Evolutionary conservation across 768 basidiomycete species (phyloP).

Genomic region (Lenzites betulinus): DNA sequence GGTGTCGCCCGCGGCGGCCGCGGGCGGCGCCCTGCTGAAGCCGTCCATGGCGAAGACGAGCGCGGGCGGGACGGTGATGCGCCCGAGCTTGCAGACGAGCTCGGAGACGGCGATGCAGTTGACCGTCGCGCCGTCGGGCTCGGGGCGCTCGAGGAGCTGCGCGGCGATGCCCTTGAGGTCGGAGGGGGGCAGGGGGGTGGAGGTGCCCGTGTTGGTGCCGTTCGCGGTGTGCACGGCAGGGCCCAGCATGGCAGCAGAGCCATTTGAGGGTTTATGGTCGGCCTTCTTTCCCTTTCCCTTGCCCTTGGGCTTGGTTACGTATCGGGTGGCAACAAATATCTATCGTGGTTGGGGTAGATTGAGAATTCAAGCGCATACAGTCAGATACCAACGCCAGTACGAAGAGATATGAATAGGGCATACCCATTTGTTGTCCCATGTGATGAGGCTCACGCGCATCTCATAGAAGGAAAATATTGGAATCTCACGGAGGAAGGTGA

Average conservation of each 20-base stretch:
- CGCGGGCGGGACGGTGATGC: conserved; percentile 73
- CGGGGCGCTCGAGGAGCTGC: conserved; percentile 29
- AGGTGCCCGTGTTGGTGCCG: conserved; percentile 26
- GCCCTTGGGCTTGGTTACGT: conserved; percentile 55
- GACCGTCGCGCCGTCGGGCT: conserved; percentile 56
- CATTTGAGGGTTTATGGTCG: neutral
- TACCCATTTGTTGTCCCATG: conserved; percentile 85
- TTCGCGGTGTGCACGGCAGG: conserved; percentile 40
- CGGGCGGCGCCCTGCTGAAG: conserved; percentile 35
- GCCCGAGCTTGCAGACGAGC: conserved; percentile 67
- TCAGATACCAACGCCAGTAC: neutral
- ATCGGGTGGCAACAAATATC: conserved; percentile 66
- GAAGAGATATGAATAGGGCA: conserved; percentile 19
- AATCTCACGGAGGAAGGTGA: conserved; percentile 70
- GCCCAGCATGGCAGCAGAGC: conserved; percentile 15
- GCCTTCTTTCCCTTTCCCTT: conserved; percentile 24
- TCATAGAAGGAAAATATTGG: conserved; percentile 63
- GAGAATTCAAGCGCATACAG: neutral
- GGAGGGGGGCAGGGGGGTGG: conserved; percentile 14
- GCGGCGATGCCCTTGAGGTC: conserved; percentile 8
- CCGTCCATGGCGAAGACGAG: conserved; percentile 64
- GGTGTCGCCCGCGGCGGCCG: neutral
- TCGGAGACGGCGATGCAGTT: conserved; percentile 68
- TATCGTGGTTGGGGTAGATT: conserved; percentile 27
- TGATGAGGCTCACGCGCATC: conserved; percentile 53